phyloP scores from a whole-genome alignment of 441 rosid species.

The Brassica balearica region DNA sequence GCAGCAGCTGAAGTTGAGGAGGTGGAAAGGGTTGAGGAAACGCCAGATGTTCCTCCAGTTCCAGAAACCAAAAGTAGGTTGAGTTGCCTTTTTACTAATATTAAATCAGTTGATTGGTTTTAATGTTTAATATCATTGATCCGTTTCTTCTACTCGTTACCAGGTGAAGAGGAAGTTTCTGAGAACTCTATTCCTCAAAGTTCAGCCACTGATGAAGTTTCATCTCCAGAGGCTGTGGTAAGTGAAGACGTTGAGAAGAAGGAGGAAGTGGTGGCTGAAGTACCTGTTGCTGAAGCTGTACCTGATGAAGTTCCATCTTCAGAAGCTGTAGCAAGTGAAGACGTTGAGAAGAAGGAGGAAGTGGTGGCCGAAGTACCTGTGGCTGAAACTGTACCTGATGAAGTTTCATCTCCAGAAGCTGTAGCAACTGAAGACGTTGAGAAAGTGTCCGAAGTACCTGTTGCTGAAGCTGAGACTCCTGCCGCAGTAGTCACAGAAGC shows the following conservation, averaged over 20 bases:
- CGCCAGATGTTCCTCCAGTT: conserved; percentile 44
- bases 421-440: conserved; percentile 48
- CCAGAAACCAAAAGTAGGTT: conserved; percentile 53
- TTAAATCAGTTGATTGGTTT: conserved; percentile 17
- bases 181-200: conserved; percentile 46
- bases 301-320: conserved; percentile 35
- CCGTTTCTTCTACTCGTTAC: conserved; percentile 17
- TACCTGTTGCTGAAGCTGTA: background rate
- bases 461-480: conserved; percentile 44
- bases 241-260: conserved; percentile 51
- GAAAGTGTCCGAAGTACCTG: conserved; percentile 52
- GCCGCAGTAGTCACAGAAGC: conserved; percentile 48
- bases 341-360: conserved; percentile 48
- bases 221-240: conserved; percentile 48
- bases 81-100: conserved; percentile 12
- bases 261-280: conserved; percentile 47
- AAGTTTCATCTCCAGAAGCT: conserved; percentile 46
- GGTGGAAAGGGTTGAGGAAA: conserved; percentile 38
- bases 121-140: conserved; percentile 19
- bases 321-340: conserved; percentile 51
- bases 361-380: conserved; percentile 44
- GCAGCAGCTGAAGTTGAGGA: conserved; percentile 49
- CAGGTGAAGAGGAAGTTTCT: conserved; percentile 47
- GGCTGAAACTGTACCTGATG: background rate
- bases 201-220: conserved; percentile 42